These are phyloP conservation scores for Rhodamnia rubescens DNA, from an alignment of 345 rosid species.

Conservation along the genomic window DNA sequence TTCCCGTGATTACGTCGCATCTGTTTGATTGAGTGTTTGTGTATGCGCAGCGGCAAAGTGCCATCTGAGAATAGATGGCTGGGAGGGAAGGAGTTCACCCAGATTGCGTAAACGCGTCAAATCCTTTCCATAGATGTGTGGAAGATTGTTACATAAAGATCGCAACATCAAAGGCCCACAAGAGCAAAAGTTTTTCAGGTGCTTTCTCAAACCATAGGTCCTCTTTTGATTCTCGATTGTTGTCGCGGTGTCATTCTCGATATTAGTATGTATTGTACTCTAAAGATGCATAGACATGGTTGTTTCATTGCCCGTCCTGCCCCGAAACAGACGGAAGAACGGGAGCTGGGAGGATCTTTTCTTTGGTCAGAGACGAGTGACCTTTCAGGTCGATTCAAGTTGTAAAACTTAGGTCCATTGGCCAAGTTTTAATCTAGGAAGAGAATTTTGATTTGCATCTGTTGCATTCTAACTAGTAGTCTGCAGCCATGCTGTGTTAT, in stretches of 20 bases:
- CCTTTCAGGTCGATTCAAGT: neutral
- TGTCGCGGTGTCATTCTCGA: neutral
- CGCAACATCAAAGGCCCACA: constrained; percentile 2
- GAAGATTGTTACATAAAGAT: constrained; percentile 25
- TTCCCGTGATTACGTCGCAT: neutral
- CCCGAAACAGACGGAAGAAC: neutral
- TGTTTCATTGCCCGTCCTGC: neutral
- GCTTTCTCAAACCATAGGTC: neutral
- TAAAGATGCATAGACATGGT: neutral
- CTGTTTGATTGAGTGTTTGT: neutral
- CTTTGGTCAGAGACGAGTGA: neutral
- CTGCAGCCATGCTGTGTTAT: neutral
- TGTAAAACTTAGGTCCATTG: too few species aligned
- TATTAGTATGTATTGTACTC: neutral
- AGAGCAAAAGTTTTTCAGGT: neutral
- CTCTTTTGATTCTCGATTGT: neutral
- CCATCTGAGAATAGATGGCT: constrained; percentile 9
- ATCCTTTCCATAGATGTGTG: constrained; percentile 49
- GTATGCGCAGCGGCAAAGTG: neutral
- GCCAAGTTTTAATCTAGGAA: too few species aligned
- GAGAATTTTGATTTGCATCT: too few species aligned
- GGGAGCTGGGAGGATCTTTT: neutral
- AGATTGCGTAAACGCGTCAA: constrained; percentile 32
- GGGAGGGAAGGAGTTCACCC: constrained; percentile 23
- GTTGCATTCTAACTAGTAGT: neutral